A percentile compares a stretch with the other conserved stretches of the same genome.
Conservation (phyloP, 2,329 filamentous ascomycete genomes). For the Penicillium sp. region DNA sequence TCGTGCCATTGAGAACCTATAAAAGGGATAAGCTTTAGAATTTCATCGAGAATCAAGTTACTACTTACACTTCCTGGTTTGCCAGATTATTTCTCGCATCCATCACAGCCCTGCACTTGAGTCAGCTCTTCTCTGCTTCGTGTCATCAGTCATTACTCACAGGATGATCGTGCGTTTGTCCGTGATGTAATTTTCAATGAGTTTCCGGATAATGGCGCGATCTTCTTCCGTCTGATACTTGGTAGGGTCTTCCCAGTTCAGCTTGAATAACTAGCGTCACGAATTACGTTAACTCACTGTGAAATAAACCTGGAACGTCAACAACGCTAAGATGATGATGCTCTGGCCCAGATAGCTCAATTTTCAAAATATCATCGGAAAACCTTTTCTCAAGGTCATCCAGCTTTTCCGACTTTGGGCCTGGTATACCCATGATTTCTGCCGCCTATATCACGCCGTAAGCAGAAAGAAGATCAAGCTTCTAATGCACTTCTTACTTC, state of each 20-base stretch:
- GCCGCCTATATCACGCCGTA: slow-evolving; percentile 18
- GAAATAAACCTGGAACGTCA: slow-evolving; percentile 44
- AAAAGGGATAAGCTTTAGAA: no score
- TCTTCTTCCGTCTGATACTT: slow-evolving; percentile 54
- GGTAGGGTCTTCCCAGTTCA: slow-evolving; percentile 29
- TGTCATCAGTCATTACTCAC: slow-evolving; percentile 36
- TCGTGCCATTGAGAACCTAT: slow-evolving; percentile 49
- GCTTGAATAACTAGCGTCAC: neutral
- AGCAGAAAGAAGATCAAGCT: neutral
- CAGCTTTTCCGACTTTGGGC: slow-evolving; percentile 10
- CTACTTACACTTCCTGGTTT: slow-evolving; percentile 44
- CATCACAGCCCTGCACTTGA: slow-evolving; percentile 15
- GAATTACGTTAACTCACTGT: slow-evolving; percentile 16
- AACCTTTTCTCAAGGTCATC: slow-evolving; percentile 28
- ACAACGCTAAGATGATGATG: slow-evolving; percentile 40
- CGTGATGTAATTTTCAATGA: slow-evolving; percentile 50
- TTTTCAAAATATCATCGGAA: slow-evolving; percentile 38
- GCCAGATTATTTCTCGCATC: slow-evolving; percentile 47
- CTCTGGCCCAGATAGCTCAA: slow-evolving; percentile 41
- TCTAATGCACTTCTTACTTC: slow-evolving; percentile 16
- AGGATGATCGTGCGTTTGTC: slow-evolving; percentile 55
- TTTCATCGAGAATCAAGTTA: no score
- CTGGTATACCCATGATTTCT: slow-evolving; percentile 25
- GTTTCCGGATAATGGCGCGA: slow-evolving; percentile 49
- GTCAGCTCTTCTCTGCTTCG: neutral